Evolutionary conservation across 2,329 filamentous ascomycete species (phyloP).

Genomic region (Alternaria sp.): DNA sequence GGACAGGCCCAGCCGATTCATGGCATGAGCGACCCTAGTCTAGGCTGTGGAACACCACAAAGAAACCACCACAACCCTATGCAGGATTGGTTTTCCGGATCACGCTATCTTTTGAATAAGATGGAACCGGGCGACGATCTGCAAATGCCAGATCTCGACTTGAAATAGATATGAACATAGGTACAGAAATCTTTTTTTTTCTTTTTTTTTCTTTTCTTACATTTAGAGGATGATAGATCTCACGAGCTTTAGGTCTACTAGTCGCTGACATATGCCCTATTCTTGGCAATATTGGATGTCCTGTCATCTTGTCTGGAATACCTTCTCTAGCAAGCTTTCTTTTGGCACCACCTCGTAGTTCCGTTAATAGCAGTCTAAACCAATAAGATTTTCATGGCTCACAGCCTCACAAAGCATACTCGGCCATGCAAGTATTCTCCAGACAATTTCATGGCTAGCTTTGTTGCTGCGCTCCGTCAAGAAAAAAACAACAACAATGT

Average conservation of each 20-base stretch:
- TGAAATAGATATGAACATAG: slow-evolving; percentile 6
- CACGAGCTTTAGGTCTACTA: not conserved
- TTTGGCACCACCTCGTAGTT: not conserved
- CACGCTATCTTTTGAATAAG: slow-evolving; percentile 70
- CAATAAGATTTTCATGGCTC: not conserved
- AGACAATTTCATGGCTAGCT: not conserved
- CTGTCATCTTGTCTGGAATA: not conserved
- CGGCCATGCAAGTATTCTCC: not conserved
- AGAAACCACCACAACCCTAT: slow-evolving; percentile 56
- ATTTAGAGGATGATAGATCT: not conserved
- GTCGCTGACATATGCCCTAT: not conserved
- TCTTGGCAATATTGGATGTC: slow-evolving; percentile 1
- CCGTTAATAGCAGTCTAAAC: not conserved
- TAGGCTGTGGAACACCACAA: slow-evolving; percentile 20
- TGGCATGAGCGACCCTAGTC: not conserved
- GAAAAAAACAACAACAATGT: too few relatives aligned
- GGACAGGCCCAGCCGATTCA: slow-evolving; percentile 9
- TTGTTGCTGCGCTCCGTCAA: too few relatives aligned
- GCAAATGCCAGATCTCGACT: slow-evolving; percentile 43
- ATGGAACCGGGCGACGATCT: slow-evolving; percentile 65
- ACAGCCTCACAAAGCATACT: not conserved
- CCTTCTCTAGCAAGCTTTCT: not conserved
- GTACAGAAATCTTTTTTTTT: not conserved
- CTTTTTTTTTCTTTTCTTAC: not conserved
- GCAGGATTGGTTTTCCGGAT: slow-evolving; percentile 72